Percentiles rank a stretch among this genome's conserved stretches.
Conservation (phyloP, 2,329 filamentous ascomycete genomes). For the Fusarium anthophilum region DNA sequence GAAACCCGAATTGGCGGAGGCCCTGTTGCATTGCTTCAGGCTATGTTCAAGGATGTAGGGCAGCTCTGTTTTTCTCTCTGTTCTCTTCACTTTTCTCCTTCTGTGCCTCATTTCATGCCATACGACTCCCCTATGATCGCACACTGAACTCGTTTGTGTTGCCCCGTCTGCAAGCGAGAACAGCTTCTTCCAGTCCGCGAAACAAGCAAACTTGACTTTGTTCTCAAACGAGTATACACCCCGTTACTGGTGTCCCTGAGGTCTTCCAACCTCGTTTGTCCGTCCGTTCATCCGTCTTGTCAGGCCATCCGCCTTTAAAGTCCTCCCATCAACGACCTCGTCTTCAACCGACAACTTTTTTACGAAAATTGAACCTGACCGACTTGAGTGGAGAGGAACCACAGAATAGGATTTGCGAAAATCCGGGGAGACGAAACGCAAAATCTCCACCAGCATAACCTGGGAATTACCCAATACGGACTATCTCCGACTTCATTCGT, state of each 20-base stretch:
- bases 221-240: neutral
- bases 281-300: neutral
- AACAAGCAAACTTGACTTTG: neutral
- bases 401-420: conserved; percentile 15
- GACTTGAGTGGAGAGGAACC: neutral
- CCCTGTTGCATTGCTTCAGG: conserved; percentile 8
- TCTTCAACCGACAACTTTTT: neutral
- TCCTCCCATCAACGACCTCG: neutral
- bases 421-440: conserved; percentile 7
- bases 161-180: neutral
- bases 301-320: neutral
- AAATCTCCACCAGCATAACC: neutral
- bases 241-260: too few species aligned
- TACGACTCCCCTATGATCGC: neutral
- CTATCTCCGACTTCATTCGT: neutral
- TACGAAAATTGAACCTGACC: neutral
- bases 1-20: neutral
- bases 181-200: too few species aligned
- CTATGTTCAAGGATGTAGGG: neutral
- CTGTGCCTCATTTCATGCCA: neutral
- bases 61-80: neutral
- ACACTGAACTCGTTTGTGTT: neutral
- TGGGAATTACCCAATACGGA: conserved; percentile 18
- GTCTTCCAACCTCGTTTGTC: neutral
- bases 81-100: neutral